Base-by-base conservation (phyloP, 768 basidiomycete genomes). In the Suillus decipiens region DNA sequence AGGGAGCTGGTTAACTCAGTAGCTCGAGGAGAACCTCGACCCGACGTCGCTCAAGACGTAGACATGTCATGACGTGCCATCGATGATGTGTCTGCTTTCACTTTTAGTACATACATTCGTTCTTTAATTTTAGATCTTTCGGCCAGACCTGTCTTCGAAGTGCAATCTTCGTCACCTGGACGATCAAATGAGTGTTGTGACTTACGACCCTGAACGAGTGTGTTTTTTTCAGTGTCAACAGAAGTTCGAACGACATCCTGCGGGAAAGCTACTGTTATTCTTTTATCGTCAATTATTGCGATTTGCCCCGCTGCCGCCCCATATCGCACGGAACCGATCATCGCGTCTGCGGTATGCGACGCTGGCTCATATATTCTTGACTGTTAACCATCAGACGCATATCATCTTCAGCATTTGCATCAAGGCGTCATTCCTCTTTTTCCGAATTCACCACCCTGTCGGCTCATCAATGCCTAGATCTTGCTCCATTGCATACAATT, bases 1-100 rank as follows among this genome's bases (percentile, higher is more conserved):
- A 78, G 97, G 66, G 97, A 99, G 73, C 78, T 99, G 34, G 83
- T 95, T 57, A 93, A 88, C 71, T 92, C 91, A 3, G 93, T 95
- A 11, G 89, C 85, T 53, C 82, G 96, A 68, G 96, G 93, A 0
- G 95, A 93, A 37, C 87, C 91, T 33, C 80, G 89, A 67, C 77
- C 80, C 14, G 85, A 85, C 61, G 79, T 80, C n/a, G 83, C 85
- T 62, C 85, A 84, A 61, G 92, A 93, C 71, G 77, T 88, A 47
- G 79, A 81, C 57, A 90, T 90, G 89, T 77, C 79, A 64, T 87
- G 64, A 75, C 48, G 33, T 19, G 19, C 31, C 24, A 39, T 50
- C 37, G 8, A 31, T 19, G 1, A 33, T 47, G 47, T 47, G 57
- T 36, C 22, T 34, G 42, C 24, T 57, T 28, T 28, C 17, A 24